A percentile compares a stretch with the other conserved stretches of the same genome.
These are phyloP conservation scores for Dioscorea zingiberensis DNA, from an alignment of 106 monocot genomes.

Conservation along the genomic window DNA sequence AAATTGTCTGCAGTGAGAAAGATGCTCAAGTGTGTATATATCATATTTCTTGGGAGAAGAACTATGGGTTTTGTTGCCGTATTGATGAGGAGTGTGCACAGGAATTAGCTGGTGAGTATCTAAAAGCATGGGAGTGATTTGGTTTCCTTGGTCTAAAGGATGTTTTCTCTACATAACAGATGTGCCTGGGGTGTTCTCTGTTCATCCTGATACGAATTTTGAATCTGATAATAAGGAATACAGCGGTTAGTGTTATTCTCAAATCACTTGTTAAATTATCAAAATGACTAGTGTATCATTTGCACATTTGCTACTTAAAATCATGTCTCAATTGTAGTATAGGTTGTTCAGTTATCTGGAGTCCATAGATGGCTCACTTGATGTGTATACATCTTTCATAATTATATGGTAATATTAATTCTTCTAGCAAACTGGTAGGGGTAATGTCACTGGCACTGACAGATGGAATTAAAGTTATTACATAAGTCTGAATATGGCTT, in stretches of 20 bases:
- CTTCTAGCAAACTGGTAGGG: no score
- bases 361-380: no score
- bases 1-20: slow-evolving; percentile 44
- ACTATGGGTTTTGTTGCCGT: slow-evolving; percentile 85
- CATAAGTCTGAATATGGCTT: no score
- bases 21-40: slow-evolving; percentile 91
- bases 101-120: slow-evolving; percentile 59
- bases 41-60: slow-evolving; percentile 82
- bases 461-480: no score
- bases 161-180: slow-evolving; percentile 24
- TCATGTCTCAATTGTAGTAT: no score
- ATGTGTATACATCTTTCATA: no score
- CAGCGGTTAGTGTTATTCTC: slow-evolving; percentile 33
- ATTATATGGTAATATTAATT: no score
- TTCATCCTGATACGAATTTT: slow-evolving; percentile 52
- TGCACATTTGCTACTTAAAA: no score
- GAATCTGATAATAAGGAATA: slow-evolving; percentile 67
- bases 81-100: slow-evolving; percentile 78
- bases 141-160: neutral
- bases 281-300: no score
- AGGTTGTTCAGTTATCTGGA: no score
- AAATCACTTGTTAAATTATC: no score
- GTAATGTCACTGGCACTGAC: no score
- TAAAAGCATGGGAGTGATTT: neutral
- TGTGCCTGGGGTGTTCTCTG: slow-evolving; percentile 66